Evolutionary conservation across 1,139 yeast species (phyloP).

Genomic region (Debaryomyces robertsiae): DNA sequence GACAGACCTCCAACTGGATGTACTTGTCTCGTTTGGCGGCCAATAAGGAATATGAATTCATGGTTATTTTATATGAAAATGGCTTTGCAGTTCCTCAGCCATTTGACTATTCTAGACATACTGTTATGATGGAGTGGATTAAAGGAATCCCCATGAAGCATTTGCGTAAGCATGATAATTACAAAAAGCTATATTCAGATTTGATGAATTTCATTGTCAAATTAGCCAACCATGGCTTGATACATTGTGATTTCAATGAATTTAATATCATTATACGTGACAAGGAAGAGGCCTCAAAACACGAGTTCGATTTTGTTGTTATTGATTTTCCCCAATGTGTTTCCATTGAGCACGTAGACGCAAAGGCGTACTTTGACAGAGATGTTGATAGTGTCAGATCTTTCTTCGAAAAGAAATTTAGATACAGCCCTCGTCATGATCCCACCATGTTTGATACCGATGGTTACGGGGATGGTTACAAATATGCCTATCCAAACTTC

Average conservation of each 20-base stretch:
- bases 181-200: constrained; percentile 73
- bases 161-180: constrained; percentile 65
- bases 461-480: constrained; percentile 79
- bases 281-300: constrained; percentile 50
- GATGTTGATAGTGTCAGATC: constrained; percentile 88
- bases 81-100: constrained; percentile 90
- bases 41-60: constrained; percentile 84
- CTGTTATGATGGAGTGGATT: constrained; percentile 89
- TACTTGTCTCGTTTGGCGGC: constrained; percentile 88
- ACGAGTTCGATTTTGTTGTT: constrained; percentile 73
- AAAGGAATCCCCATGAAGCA: constrained; percentile 90
- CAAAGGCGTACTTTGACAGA: constrained; percentile 82
- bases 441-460: constrained; percentile 70
- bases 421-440: constrained; percentile 67
- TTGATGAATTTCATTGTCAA: constrained; percentile 85
- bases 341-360: constrained; percentile 87
- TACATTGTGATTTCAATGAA: constrained; percentile 97
- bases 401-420: constrained; percentile 78
- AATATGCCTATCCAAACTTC: constrained; percentile 79
- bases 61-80: constrained; percentile 70
- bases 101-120: constrained; percentile 86
- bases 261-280: constrained; percentile 88
- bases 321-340: constrained; percentile 99
- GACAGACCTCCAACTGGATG: constrained; percentile 85
- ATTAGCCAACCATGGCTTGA: constrained; percentile 83